Conservation (phyloP, 2,329 filamentous ascomycete species). For the Diaporthe aspalathi region DNA sequence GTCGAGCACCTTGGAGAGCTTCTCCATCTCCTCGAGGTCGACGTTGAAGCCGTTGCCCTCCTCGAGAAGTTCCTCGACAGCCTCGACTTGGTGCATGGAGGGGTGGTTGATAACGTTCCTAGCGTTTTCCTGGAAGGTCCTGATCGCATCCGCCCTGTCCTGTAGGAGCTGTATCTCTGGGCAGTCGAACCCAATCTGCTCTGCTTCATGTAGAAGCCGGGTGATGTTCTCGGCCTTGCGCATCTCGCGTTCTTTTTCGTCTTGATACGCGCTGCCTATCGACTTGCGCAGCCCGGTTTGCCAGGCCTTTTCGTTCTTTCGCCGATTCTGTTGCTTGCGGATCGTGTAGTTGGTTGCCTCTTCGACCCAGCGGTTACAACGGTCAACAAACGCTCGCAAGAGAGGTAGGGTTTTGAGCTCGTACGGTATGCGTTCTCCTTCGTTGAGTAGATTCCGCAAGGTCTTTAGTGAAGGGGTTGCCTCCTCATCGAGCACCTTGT, state of each 20-base stretch:
- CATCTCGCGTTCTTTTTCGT: conserved; percentile 87
- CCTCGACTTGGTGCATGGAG: conserved; percentile 69
- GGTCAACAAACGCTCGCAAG: conserved; percentile 90
- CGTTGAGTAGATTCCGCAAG: conserved; percentile 84
- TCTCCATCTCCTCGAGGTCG: conserved; percentile 88
- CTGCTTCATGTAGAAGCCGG: conserved; percentile 83
- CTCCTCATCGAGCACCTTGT: conserved; percentile 85
- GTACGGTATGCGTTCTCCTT: conserved; percentile 97
- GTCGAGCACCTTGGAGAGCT: conserved; percentile 81
- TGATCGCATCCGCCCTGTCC: conserved; percentile 87
- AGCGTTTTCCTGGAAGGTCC: conserved; percentile 84
- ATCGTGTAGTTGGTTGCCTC: conserved; percentile 97
- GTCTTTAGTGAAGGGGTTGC: conserved; percentile 86
- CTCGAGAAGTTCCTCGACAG: conserved; percentile 93
- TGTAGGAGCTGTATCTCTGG: conserved; percentile 87
- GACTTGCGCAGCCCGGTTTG: conserved; percentile 79
- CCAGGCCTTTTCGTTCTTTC: conserved; percentile 92
- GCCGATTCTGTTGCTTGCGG: conserved; percentile 95
- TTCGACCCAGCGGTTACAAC: conserved; percentile 97
- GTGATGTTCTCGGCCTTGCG: conserved; percentile 91
- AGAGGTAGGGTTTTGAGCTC: conserved; percentile 84
- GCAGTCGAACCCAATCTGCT: conserved; percentile 91
- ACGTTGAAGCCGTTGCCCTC: conserved; percentile 90
- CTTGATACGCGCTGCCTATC: conserved; percentile 64
- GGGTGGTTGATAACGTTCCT: conserved; percentile 76